Evolutionary conservation across 2,329 filamentous ascomycete species (phyloP).

Genomic region (Trichocomaceae sp.): DNA sequence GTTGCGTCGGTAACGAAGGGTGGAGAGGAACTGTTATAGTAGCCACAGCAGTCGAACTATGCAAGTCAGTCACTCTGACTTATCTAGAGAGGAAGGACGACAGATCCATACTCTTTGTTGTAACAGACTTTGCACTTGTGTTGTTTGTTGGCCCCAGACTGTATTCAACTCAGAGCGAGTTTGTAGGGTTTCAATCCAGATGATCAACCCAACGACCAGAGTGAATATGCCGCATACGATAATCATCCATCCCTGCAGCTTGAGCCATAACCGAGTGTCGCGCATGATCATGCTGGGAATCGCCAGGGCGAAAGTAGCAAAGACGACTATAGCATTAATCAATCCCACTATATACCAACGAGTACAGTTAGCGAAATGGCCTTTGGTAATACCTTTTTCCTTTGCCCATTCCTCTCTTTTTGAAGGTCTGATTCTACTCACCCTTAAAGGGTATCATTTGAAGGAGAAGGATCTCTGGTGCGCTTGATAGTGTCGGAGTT

Average conservation of each 20-base stretch:
- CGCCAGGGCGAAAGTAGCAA: constrained; percentile 62
- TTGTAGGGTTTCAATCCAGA: constrained; percentile 68
- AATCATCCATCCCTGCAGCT: constrained; percentile 59
- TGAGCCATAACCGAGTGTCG: constrained; percentile 61
- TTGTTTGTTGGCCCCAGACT: constrained; percentile 55
- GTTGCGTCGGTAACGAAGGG: constrained; percentile 63
- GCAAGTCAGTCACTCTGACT: neutral
- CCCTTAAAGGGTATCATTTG: constrained; percentile 48
- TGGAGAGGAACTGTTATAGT: constrained; percentile 63
- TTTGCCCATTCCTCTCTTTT: neutral
- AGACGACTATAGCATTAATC: constrained; percentile 64
- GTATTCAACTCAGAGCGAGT: constrained; percentile 56
- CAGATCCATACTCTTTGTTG: constrained; percentile 59
- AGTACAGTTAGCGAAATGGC: neutral
- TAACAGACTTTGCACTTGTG: constrained; percentile 58
- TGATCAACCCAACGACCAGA: constrained; percentile 57
- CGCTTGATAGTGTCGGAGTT: constrained; percentile 41
- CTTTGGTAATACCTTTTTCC: neutral
- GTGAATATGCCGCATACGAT: constrained; percentile 59
- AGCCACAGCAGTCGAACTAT: constrained; percentile 75
- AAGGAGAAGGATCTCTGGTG: constrained; percentile 48
- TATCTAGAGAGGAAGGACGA: neutral
- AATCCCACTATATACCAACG: constrained; percentile 51
- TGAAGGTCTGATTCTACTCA: constrained; percentile 18
- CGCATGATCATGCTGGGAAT: constrained; percentile 65